These are phyloP conservation scores for Colletotrichum tamarilloi DNA, from an alignment of 2,329 filamentous ascomycete species.

Conservation along the genomic window DNA sequence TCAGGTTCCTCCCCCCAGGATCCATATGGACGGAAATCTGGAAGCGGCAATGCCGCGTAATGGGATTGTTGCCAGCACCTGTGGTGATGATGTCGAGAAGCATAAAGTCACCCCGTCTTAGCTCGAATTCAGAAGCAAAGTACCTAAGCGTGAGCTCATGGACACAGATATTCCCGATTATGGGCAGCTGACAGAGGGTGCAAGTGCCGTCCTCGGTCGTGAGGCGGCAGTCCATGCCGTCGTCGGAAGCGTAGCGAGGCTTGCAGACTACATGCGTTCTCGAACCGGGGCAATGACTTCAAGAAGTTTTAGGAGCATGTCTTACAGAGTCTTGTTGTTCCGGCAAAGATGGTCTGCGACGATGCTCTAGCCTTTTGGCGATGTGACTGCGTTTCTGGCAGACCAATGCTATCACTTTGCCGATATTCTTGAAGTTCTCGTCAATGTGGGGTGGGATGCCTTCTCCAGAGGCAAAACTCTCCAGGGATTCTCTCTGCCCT, in stretches of 20 bases:
- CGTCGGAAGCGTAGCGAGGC: not conserved
- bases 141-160: too few species aligned
- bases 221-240: too few species aligned
- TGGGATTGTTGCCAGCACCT: too few species aligned
- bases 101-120: not conserved
- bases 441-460: not conserved
- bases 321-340: not conserved
- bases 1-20: not conserved
- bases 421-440: not conserved
- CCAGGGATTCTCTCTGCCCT: too few species aligned
- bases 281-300: not conserved
- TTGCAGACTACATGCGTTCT: not conserved
- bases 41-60: not conserved
- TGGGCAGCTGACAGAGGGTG: not conserved
- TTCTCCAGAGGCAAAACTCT: too few species aligned
- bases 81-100: not conserved
- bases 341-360: not conserved
- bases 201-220: not conserved
- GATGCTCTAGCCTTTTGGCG: not conserved
- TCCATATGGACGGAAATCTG: not conserved
- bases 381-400: not conserved
- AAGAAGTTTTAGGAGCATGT: not conserved
- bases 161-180: too few species aligned
- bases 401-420: not conserved
- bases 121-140: too few species aligned